Evolutionary conservation across 768 basidiomycete species (phyloP), one percentile per base, ranked within the genome.

Genomic region (Termitomyces sp.): DNA sequence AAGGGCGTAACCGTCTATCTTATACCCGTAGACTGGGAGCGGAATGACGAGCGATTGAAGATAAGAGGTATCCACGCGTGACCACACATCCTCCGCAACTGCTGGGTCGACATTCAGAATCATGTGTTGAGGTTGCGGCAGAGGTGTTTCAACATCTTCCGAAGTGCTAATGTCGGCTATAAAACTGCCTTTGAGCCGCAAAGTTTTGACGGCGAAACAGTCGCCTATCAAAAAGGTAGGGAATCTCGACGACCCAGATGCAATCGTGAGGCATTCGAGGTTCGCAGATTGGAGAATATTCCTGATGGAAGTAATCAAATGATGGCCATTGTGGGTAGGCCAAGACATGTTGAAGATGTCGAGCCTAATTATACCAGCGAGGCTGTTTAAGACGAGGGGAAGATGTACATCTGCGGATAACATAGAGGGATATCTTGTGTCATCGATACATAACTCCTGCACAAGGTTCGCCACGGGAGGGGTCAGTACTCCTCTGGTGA

Each of bases 221-320:
- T 51, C 49, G 9, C 42, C 50, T 46, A 56, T 24, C 35, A 56
- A 9, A 30, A 30, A 45, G 5, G 45, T 45, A 24, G 55, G 55
- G 3, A 45, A 5, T 15, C 2, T 15, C 12, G 22, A 32, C 14
- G 34, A 34, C 3, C 14, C 4, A 17, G 50, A 21, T 24, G 2
- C 5, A 22, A 56, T 56, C 4, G 49, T 56, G 37, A 52, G 17
- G 12, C 7, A 8, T 42, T 47, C n/a, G 22, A 55, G 54, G 10
- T 2, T 34, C 6, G 47, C 17, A n/a, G 41, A 32, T 28, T 5
- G 38, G 32, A 55, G 46, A 48, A 42, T 10, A n/a, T n/a, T 42
- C 24, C 38, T 42, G 17, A 49, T 26, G 3, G 46, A 30, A 22
- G 24, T 43, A 7, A 44, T 44, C 12, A 55, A 55, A 15, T 32